A percentile compares a stretch with the other conserved stretches of the same genome.
Conservation (phyloP, 257 asterid species). For the Parsonsia alboflavescens region DNA sequence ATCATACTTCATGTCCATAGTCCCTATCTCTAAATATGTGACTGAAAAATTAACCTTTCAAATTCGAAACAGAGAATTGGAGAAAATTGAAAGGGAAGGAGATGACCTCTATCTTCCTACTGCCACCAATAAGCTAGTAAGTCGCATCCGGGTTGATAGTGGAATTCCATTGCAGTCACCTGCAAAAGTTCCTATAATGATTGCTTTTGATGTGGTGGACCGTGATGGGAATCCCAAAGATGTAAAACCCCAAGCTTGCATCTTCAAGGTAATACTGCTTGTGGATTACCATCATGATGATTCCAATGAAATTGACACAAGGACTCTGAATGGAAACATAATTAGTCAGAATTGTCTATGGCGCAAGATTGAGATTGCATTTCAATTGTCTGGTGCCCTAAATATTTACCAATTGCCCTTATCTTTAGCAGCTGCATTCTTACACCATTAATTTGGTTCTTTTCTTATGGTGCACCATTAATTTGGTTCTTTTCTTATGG, state of each 20-base stretch:
- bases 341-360: neutral
- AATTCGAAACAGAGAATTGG: slow-evolving; percentile 66
- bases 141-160: slow-evolving; percentile 88
- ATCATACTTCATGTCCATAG: neutral
- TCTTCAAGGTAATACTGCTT: slow-evolving; percentile 63
- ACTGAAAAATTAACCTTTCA: neutral
- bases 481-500: neutral
- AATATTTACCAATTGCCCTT: neutral
- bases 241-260: slow-evolving; percentile 95
- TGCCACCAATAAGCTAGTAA: slow-evolving; percentile 79
- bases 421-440: neutral
- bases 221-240: slow-evolving; percentile 72
- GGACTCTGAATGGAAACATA: neutral
- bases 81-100: slow-evolving; percentile 81
- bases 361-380: neutral
- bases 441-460: neutral
- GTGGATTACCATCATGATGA: neutral
- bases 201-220: slow-evolving; percentile 90
- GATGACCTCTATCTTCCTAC: slow-evolving; percentile 97
- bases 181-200: slow-evolving; percentile 99
- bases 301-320: neutral
- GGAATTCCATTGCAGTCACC: slow-evolving; percentile 99
- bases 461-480: neutral
- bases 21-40: neutral
- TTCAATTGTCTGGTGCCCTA: neutral